Base-by-base conservation (phyloP, 768 basidiomycete species). In the Lentinula detonsa region DNA sequence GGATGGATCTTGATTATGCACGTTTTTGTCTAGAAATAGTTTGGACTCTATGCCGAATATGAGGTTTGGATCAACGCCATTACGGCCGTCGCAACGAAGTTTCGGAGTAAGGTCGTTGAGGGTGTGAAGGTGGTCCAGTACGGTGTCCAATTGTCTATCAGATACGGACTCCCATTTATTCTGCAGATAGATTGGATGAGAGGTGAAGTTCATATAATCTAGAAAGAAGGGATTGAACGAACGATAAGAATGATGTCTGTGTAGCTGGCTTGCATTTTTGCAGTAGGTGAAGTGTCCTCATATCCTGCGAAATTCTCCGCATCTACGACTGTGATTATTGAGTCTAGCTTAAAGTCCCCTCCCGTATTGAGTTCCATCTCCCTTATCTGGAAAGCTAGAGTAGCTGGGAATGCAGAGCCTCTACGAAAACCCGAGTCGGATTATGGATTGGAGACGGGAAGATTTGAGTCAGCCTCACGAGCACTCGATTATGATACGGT, bases 331-430 rank as follows among this genome's bases (percentile, higher is more conserved):
- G 95, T 98, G 43, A 95, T 79, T 61, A 97, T 95, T 0, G 91
- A 90, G 66, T 98, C 95, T 31, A 98, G 78, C 68, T 84, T 85
- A 69, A 98, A 81, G 52, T 87, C 90, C 10, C 84, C 63, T 21
- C 67, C 61, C 1, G 80, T 81, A 59, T 84, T 76, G 42, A 81
- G 82, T 71, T 95, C 95, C 23, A 98, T 77, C 70, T 95, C 89
- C 42, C 93, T 87, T 60, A 98, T 93, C 69, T 96, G 95, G 68
- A 96, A 93, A 0, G 95, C 95, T 37, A 98, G 79, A 1, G 95
- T 96, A 2, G 95, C 95, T 8, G 95, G 95, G 68, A 97, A 97
- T 0, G 95, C 95, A 7, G 93, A 95, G 10, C 95, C 95, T 39
- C 92, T 94, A 66, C 16, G 42, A 31, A 11, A 45, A 8, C 39